A percentile compares a stretch with the other conserved stretches of the same genome.
These are phyloP conservation scores for Pseudohalonectria lignicola DNA, from an alignment of 2,329 filamentous ascomycete species.

Conservation along the genomic window DNA sequence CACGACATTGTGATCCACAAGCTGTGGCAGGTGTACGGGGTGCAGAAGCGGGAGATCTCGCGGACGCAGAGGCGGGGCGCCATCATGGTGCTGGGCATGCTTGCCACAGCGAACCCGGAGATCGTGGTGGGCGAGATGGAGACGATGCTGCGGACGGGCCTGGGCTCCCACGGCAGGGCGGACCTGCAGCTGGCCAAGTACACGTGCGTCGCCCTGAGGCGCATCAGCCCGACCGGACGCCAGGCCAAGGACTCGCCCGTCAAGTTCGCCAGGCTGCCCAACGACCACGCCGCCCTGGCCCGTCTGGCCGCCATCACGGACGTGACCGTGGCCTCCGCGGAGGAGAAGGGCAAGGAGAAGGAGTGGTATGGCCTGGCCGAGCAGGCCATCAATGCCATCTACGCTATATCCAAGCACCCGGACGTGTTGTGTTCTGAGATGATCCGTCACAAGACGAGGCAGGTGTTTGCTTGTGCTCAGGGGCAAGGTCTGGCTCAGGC, in stretches of 20 bases:
- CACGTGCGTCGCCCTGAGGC: constrained; percentile 83
- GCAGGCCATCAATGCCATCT: constrained; percentile 92
- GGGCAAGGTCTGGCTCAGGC: no score
- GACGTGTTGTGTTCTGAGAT: constrained; percentile 89
- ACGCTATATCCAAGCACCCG: constrained; percentile 85
- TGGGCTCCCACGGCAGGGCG: constrained; percentile 67
- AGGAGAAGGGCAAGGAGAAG: no score
- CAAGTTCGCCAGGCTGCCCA: constrained; percentile 69
- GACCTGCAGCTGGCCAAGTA: constrained; percentile 89
- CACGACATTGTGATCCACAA: constrained; percentile 80
- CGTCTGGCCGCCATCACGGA: constrained; percentile 79
- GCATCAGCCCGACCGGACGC: constrained; percentile 79
- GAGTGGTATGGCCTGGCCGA: constrained; percentile 96
- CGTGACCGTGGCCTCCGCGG: constrained; percentile 72
- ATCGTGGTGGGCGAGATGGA: constrained; percentile 95
- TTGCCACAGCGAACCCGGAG: constrained; percentile 82
- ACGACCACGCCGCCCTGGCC: constrained; percentile 79
- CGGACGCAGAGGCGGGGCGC: constrained; percentile 80
- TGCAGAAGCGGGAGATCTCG: constrained; percentile 88
- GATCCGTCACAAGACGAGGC: constrained; percentile 72
- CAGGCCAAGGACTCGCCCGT: constrained; percentile 61
- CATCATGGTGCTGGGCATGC: constrained; percentile 95
- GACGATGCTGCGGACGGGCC: constrained; percentile 80
- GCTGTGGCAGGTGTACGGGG: constrained; percentile 94
- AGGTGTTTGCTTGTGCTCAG: constrained; percentile 70